Percentiles rank a stretch among this genome's conserved stretches.
Conservation (phyloP, 2,329 filamentous ascomycete species). For the Fusarium proliferatum region DNA sequence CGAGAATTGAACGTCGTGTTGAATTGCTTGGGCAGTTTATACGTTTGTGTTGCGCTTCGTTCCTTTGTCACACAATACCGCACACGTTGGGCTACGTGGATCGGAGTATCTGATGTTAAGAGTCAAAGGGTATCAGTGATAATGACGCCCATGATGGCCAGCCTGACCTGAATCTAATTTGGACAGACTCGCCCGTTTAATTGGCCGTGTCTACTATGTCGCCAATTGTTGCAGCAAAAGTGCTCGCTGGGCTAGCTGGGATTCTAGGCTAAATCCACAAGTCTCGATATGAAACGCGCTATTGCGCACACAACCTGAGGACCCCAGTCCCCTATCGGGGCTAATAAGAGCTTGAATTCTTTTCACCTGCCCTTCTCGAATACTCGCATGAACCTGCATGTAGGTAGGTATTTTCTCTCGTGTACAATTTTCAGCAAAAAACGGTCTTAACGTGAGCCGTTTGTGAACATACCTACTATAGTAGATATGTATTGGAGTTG, state of each 20-base stretch:
- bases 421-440: neutral
- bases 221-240: slow-evolving; percentile 22
- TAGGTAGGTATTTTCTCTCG: neutral
- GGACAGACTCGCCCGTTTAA: slow-evolving; percentile 10
- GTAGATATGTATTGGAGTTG: neutral
- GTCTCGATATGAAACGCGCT: slow-evolving; percentile 36
- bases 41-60: slow-evolving; percentile 5
- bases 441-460: neutral
- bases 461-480: neutral
- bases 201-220: slow-evolving; percentile 15
- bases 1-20: slow-evolving; percentile 19
- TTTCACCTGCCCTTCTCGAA: slow-evolving; percentile 29
- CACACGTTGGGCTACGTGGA: neutral
- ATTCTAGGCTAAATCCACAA: slow-evolving; percentile 20
- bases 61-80: slow-evolving; percentile 13
- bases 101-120: slow-evolving; percentile 8
- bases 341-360: neutral
- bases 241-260: slow-evolving; percentile 7
- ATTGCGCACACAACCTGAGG: slow-evolving; percentile 34
- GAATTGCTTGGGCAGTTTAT: slow-evolving; percentile 5
- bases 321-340: slow-evolving; percentile 17
- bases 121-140: neutral
- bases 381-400: neutral
- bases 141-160: slow-evolving; percentile 10
- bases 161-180: slow-evolving; percentile 5